Conservation (phyloP, 768 basidiomycete genomes). For the Russula earlei region DNA sequence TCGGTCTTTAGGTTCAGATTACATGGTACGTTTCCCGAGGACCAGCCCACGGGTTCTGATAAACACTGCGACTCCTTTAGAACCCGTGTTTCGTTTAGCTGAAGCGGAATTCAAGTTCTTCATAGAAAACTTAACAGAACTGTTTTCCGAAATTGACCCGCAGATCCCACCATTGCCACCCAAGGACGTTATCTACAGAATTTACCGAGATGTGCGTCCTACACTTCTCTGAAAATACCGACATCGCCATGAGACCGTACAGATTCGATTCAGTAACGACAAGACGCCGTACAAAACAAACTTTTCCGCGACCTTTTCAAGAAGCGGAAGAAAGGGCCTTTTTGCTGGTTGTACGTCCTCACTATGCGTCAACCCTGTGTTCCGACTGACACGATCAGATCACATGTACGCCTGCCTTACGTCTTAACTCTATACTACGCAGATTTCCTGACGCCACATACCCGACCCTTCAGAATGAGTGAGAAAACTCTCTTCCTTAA, state of each 20-base stretch:
- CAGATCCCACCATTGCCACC: constrained; percentile 84
- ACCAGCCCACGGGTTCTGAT: not conserved
- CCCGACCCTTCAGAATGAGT: constrained; percentile 21
- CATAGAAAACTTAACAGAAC: constrained; percentile 57
- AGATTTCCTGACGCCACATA: not conserved
- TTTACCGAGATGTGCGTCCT: constrained; percentile 74
- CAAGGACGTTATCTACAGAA: constrained; percentile 86
- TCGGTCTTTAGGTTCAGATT: constrained; percentile 62
- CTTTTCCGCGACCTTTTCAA: constrained; percentile 76
- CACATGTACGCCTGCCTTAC: constrained; percentile 41
- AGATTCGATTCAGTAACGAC: constrained; percentile 87
- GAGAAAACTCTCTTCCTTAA: constrained; percentile 9
- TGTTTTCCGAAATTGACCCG: constrained; percentile 62
- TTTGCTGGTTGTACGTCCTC: constrained; percentile 70
- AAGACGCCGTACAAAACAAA: constrained; percentile 91
- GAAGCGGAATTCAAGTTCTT: constrained; percentile 89
- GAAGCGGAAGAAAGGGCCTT: constrained; percentile 83
- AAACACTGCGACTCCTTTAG: constrained; percentile 28
- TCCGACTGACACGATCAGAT: constrained; percentile 31
- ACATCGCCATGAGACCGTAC: not conserved
- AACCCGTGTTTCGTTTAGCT: constrained; percentile 69
- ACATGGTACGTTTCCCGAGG: constrained; percentile 39
- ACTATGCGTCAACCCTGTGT: not conserved
- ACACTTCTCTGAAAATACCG: not conserved
- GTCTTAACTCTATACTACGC: not conserved